Percentiles rank a stretch among this genome's conserved stretches.
phyloP scores from a whole-genome alignment of 169 alveolate genomes.

The Eimeria falciformis region DNA sequence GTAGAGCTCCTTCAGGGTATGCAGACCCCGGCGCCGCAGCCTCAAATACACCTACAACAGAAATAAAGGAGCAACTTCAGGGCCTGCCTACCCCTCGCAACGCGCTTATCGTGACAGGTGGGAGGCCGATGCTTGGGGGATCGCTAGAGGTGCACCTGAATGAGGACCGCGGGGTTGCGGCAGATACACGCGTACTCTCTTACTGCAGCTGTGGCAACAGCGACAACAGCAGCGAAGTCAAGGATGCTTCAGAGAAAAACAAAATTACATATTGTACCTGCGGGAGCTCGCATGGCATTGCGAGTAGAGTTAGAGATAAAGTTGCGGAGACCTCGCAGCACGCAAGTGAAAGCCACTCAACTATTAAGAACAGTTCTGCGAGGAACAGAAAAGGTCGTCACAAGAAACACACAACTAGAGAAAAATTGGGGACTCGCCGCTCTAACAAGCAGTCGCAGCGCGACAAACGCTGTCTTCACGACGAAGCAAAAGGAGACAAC shows the following conservation, averaged over 20 bases:
- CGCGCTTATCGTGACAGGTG: slow-evolving; percentile 53
- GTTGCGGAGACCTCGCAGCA: slow-evolving; percentile 35
- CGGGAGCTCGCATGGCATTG: background rate
- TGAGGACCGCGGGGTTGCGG: background rate
- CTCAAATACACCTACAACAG: too few relatives aligned
- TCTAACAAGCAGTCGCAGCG: background rate
- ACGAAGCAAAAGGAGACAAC: background rate
- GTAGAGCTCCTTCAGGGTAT: too few relatives aligned
- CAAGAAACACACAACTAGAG: background rate
- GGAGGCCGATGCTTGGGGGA: slow-evolving; percentile 20
- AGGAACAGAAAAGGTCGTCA: background rate
- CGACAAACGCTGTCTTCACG: background rate
- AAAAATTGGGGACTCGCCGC: background rate
- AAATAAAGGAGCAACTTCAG: background rate
- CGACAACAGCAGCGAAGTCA: slow-evolving; percentile 18
- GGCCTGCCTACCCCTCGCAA: slow-evolving; percentile 29
- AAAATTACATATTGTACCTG: slow-evolving; percentile 1
- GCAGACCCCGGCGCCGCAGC: too few relatives aligned
- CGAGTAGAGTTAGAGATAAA: background rate
- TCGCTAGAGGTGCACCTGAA: background rate
- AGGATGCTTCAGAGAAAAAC: background rate
- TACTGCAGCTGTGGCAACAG: background rate
- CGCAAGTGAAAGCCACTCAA: background rate
- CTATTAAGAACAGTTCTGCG: background rate
- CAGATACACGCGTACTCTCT: background rate